Percentiles rank a stretch among this genome's conserved stretches.
Conservation (phyloP, 2,329 filamentous ascomycete genomes). For the Dactylonectria macrodidyma region DNA sequence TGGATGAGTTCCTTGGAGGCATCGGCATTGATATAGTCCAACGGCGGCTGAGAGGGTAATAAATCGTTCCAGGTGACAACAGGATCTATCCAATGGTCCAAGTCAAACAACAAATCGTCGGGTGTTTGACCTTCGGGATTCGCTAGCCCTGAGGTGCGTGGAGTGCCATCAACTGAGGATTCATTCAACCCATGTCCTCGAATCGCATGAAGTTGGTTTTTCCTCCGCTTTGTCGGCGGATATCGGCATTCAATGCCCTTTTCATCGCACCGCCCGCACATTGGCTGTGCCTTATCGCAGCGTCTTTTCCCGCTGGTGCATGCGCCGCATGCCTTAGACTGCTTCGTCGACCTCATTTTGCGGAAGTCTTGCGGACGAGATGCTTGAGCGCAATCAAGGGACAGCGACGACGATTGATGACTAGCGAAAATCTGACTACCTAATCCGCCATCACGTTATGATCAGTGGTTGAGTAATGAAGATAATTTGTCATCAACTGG, state of each 20-base stretch:
- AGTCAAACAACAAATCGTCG: slow-evolving; percentile 4
- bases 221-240: slow-evolving; percentile 13
- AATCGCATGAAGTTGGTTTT: background rate
- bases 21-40: background rate
- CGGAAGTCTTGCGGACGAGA: background rate
- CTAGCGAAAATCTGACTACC: background rate
- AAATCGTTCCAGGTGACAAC: slow-evolving; percentile 5
- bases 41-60: background rate
- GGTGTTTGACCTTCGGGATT: background rate
- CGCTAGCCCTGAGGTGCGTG: no score
- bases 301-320: slow-evolving; percentile 30
- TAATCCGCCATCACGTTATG: background rate
- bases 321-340: slow-evolving; percentile 27
- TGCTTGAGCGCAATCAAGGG: background rate
- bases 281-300: slow-evolving; percentile 26
- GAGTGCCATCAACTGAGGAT: background rate
- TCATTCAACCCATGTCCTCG: background rate
- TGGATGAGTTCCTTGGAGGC: background rate
- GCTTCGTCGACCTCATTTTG: slow-evolving; percentile 12
- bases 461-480: background rate
- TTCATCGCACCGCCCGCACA: slow-evolving; percentile 28
- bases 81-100: slow-evolving; percentile 12
- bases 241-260: slow-evolving; percentile 28
- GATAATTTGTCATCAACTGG: background rate
- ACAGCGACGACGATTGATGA: background rate